phyloP scores from a whole-genome alignment of 352 stramenopile genomes.

The Peronosclerospora sorghi region DNA sequence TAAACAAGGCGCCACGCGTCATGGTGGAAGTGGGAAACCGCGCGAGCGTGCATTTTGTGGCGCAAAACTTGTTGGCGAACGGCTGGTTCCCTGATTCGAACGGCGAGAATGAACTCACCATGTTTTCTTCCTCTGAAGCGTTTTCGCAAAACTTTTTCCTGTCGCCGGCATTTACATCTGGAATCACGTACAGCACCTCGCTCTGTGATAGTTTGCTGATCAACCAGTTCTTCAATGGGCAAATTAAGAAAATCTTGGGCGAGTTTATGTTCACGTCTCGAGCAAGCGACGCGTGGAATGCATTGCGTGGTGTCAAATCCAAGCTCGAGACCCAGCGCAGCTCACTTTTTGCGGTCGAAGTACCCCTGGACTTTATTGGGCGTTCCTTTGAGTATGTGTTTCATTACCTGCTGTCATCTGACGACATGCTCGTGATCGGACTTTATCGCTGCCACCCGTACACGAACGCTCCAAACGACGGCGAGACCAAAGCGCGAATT shows the following conservation, averaged over 20 bases:
- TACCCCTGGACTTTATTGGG: slow-evolving; percentile 73
- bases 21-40: slow-evolving; percentile 76
- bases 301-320: slow-evolving; percentile 28
- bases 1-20: slow-evolving; percentile 41
- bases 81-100: slow-evolving; percentile 45
- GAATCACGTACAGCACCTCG: slow-evolving; percentile 75
- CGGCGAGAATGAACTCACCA: slow-evolving; percentile 19
- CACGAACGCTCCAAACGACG: slow-evolving; percentile 10
- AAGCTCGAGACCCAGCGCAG: slow-evolving; percentile 40
- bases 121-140: slow-evolving; percentile 35
- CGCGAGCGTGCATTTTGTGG: slow-evolving; percentile 75
- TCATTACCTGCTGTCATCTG: slow-evolving; percentile 68
- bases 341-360: slow-evolving; percentile 70
- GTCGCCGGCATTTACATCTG: slow-evolving; percentile 71
- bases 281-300: slow-evolving; percentile 29
- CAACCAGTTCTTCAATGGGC: slow-evolving; percentile 83
- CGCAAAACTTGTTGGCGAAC: slow-evolving; percentile 57
- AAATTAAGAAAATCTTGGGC: slow-evolving; percentile 79
- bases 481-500: slow-evolving; percentile 22
- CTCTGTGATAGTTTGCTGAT: slow-evolving; percentile 80
- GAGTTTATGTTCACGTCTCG: slow-evolving; percentile 81
- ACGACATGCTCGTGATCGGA: slow-evolving; percentile 66
- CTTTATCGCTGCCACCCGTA: slow-evolving; percentile 69
- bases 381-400: slow-evolving; percentile 77
- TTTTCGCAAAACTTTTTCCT: slow-evolving; percentile 78